Evolutionary conservation across 2,329 filamentous ascomycete species (phyloP).

Genomic region (Fusarium verticillioides): DNA sequence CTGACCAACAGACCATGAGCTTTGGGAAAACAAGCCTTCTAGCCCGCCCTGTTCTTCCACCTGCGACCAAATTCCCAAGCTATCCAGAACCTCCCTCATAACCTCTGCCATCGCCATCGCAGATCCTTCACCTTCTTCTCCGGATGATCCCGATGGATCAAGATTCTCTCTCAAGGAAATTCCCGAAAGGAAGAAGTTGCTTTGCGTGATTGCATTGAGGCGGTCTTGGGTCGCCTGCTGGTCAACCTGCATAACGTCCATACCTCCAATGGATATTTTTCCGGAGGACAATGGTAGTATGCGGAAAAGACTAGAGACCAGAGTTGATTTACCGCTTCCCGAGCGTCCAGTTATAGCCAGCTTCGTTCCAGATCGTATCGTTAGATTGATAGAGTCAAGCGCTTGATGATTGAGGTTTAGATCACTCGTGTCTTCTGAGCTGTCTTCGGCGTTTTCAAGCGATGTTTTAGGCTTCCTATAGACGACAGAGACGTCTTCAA

Average conservation of each 20-base stretch:
- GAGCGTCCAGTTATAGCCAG: background rate
- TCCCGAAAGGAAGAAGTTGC: background rate
- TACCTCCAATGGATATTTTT: background rate
- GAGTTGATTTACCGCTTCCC: background rate
- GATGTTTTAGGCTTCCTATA: background rate
- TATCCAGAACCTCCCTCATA: background rate
- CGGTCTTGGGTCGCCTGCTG: background rate
- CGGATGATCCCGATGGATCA: background rate
- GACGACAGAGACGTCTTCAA: background rate
- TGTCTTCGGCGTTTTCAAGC: background rate
- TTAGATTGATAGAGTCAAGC: background rate
- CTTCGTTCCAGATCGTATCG: background rate
- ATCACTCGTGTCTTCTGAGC: background rate
- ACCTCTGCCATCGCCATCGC: background rate
- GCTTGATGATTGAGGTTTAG: background rate
- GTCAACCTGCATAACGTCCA: background rate
- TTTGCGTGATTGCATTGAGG: background rate
- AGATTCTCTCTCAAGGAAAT: background rate
- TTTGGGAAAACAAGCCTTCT: background rate
- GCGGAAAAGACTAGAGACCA: background rate
- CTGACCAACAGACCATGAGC: background rate
- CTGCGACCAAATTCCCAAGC: background rate
- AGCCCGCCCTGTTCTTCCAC: background rate
- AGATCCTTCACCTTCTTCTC: background rate
- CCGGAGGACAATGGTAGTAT: background rate